Evolutionary conservation across 2,329 filamentous ascomycete genomes (phyloP), one percentile per base, ranked within the genome.

Genomic region (Akanthomyces dipterigenus): DNA sequence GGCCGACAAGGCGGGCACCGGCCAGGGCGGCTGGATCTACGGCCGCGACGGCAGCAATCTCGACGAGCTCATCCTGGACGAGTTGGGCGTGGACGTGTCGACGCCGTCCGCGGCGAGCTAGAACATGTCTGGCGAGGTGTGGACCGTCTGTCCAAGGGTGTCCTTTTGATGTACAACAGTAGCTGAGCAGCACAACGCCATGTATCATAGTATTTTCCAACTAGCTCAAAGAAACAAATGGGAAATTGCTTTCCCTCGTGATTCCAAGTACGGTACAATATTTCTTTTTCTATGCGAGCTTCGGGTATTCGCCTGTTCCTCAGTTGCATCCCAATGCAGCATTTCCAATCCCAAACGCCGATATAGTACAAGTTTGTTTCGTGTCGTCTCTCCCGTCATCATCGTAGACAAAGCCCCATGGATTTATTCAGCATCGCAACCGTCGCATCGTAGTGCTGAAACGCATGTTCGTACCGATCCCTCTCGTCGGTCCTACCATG

Each of bases 11-110:
- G 88, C 93, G 74, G 91, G 87, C 36, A 88, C 87, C 2, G 87
- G 82, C 2, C 72, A 74, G 11, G 90, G 91, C 34, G 83, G 88
- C 64, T 99, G 95, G 95, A 82, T 98, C 53, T 98, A 97, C 72
- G 75, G 91, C 62, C 82, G 93, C 53, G 93, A 98, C 73, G 88
- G 88, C n/a, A 85, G 83, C 53, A 89, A 86, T 48, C 76, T 99
- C 70, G 86, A 82, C 40, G 82, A 88, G 40, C 73, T 98, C 61
- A 75, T 98, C 69, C 81, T 84, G 65, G 80, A 87, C 64, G 95
- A 99, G 78, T 77, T 97, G 54, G 87, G 85, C 2, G 77, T 96
- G 54, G 81, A 87, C 63, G 73, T 91, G 58, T 71, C 65, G n/a
- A 60, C 64, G 58, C 31, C 31, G 31, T 65, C 70, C 2, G 59